Evolutionary conservation across 2,329 filamentous ascomycete genomes (phyloP), one percentile per base, ranked within the genome.

Genomic region (Pestalotiopsis fici): DNA sequence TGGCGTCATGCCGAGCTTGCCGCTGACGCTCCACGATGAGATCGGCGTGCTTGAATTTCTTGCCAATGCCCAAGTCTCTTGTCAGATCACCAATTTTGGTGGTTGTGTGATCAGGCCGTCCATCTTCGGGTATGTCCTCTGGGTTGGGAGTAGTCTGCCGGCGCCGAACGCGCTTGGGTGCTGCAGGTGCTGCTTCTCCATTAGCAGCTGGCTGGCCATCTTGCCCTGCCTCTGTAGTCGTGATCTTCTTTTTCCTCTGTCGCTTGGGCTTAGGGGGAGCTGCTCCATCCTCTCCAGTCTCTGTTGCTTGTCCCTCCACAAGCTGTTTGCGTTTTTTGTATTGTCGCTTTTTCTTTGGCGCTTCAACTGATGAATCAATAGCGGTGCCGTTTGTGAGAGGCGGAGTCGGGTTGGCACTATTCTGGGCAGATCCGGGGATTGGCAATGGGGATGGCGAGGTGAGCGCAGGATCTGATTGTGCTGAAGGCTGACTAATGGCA

Each of bases 1-100:
- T 81, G 47, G 74, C 70, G 31, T 68, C 72, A 43, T 71, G 71
- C 27, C 76, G 75, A 31, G 74, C 73, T 65, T 83, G 81, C 63
- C 86, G 81, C 79, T 93, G 87, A 56, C 93, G 88, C 71, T 90
- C 85, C 55, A 89, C 88, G 72, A 96, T 90, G 74, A 92, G 89
- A 73, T 90, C 88, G 71, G 94, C 92, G 3, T 90, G 87, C 73
- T 90, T 90, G 66, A 93, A 95, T 68, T 91, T 90, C 76, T 92
- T 93, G 67, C 93, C 93, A 66, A 91, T 90, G 25, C 86, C 85
- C 64, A 92, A 81, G 74, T 93, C 91, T 69, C 86, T 88, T 62
- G 89, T 92, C 3, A 96, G 80, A 67, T 94, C 91, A 56, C 85
- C 87, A 89, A 96, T 93, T 65, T 88, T 93, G 28, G 92, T 85